Percentiles rank a stretch among this genome's conserved stretches.
Conservation (phyloP, 768 basidiomycete genomes). For the Termitomyces sp. region DNA sequence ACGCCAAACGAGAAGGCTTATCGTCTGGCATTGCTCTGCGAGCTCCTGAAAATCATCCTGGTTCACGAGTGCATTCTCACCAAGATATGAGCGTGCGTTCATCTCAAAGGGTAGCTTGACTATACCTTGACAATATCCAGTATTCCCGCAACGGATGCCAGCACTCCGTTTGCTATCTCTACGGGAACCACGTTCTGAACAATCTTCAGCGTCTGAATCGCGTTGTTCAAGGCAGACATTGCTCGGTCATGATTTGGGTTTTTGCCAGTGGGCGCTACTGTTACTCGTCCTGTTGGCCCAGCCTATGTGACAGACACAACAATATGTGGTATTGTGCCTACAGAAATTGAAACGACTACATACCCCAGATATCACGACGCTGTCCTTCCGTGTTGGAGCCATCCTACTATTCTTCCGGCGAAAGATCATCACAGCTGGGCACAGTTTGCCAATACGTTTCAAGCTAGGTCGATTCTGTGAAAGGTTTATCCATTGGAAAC, state of each 20-base stretch:
- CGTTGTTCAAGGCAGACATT: too few species aligned
- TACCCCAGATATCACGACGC: not conserved
- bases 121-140: conserved; percentile 4
- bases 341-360: not conserved
- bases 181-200: too few species aligned
- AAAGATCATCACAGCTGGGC: not conserved
- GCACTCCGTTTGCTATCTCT: too few species aligned
- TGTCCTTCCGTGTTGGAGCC: not conserved
- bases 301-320: too few species aligned
- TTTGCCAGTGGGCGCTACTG: too few species aligned
- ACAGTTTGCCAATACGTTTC: not conserved
- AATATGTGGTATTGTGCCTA: not conserved
- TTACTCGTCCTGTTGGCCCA: too few species aligned
- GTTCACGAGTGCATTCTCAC: conserved; percentile 4
- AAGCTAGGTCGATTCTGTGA: too few species aligned
- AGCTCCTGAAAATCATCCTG: conserved; percentile 6
- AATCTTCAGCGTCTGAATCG: too few species aligned
- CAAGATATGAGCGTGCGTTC: not conserved
- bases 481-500: too few species aligned
- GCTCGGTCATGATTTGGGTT: too few species aligned
- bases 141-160: conserved; percentile 1
- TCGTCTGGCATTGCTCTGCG: conserved; percentile 9
- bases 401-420: not conserved
- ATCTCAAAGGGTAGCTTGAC: not conserved
- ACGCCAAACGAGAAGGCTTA: conserved; percentile 8